These are phyloP conservation scores for Russula sp. DNA, from an alignment of 768 basidiomycete species.

Conservation along the genomic window DNA sequence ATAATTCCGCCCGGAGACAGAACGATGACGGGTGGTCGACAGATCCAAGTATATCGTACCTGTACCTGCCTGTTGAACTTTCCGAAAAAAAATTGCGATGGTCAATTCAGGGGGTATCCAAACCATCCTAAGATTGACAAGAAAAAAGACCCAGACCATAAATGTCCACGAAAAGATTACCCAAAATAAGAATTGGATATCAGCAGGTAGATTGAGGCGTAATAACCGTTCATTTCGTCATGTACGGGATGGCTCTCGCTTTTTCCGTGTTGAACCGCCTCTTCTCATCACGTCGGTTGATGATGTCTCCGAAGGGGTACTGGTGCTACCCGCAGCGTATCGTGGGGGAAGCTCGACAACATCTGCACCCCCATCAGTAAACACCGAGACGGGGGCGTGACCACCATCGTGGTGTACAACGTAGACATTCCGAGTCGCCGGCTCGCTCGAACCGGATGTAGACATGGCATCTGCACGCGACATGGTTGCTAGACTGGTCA, in stretches of 20 bases:
- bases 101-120: not conserved
- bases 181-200: no score
- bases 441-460: slow-evolving; percentile 21
- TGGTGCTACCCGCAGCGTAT: slow-evolving; percentile 35
- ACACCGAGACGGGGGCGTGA: slow-evolving; percentile 55
- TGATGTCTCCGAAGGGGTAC: not conserved
- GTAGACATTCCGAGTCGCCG: slow-evolving; percentile 42
- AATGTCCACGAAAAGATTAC: slow-evolving; percentile 4
- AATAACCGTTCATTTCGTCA: not conserved
- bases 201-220: not conserved
- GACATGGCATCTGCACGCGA: slow-evolving; percentile 13
- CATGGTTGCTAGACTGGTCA: not conserved
- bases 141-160: not conserved
- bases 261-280: slow-evolving; percentile 14
- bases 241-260: slow-evolving; percentile 11
- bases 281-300: not conserved
- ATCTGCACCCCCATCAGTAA: slow-evolving; percentile 51
- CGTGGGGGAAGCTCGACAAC: slow-evolving; percentile 60
- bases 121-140: not conserved
- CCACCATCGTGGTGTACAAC: slow-evolving; percentile 62
- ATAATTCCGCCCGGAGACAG: not conserved
- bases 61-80: not conserved
- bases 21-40: not conserved
- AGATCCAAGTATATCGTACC: not conserved
- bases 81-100: not conserved